A percentile compares a stretch with the other conserved stretches of the same genome.
phyloP scores from a whole-genome alignment of 768 basidiomycete species.

The Suillus variegatus region DNA sequence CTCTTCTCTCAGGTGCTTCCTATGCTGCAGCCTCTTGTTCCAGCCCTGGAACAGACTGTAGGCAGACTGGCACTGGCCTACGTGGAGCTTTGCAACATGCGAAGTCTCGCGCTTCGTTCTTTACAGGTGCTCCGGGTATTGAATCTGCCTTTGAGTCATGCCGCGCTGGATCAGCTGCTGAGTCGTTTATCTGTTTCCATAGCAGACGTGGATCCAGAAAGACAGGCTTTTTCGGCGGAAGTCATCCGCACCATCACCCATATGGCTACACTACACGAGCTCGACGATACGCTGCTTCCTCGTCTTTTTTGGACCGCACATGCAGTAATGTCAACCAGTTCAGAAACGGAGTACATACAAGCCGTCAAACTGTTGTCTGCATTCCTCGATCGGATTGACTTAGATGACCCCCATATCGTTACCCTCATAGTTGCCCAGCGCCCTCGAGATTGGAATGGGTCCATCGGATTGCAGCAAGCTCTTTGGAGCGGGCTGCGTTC shows the following conservation, averaged over 20 bases:
- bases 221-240: slow-evolving; percentile 83
- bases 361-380: slow-evolving; percentile 64
- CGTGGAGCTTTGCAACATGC: slow-evolving; percentile 86
- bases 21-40: slow-evolving; percentile 68
- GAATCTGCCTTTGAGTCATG: slow-evolving; percentile 66
- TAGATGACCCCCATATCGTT: slow-evolving; percentile 67
- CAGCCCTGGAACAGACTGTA: slow-evolving; percentile 73
- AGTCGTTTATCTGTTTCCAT: slow-evolving; percentile 85
- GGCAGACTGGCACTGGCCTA: slow-evolving; percentile 79
- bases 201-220: slow-evolving; percentile 70
- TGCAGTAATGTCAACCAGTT: slow-evolving; percentile 80
- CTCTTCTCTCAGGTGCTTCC: slow-evolving; percentile 67
- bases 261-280: slow-evolving; percentile 54
- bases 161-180: slow-evolving; percentile 76
- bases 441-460: slow-evolving; percentile 72
- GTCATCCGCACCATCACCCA: slow-evolving; percentile 75
- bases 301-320: slow-evolving; percentile 87
- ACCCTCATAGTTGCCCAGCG: slow-evolving; percentile 68
- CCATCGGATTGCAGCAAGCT: slow-evolving; percentile 64
- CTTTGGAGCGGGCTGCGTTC: slow-evolving; percentile 82
- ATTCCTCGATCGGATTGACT: slow-evolving; percentile 67
- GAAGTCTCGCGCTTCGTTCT: slow-evolving; percentile 83
- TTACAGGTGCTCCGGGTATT: slow-evolving; percentile 88
- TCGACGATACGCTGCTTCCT: slow-evolving; percentile 66
- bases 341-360: slow-evolving; percentile 77